Conservation (phyloP, 2,329 filamentous ascomycete species). For the Aspergillus ibericus region DNA sequence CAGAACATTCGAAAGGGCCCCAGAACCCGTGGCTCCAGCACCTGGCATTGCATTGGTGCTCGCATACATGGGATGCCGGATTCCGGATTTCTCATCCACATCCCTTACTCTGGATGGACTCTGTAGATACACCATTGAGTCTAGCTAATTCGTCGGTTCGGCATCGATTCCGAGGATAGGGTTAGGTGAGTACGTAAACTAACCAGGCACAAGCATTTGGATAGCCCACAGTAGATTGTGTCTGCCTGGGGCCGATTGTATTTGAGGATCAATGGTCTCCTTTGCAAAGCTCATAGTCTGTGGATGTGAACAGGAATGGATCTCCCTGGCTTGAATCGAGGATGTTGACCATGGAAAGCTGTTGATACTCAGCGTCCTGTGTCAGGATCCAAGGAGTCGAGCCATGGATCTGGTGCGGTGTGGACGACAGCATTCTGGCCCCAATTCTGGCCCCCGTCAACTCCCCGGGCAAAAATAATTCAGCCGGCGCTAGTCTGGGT, state of each 20-base stretch:
- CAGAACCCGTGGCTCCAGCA: not conserved
- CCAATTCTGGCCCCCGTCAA: slow-evolving; percentile 3
- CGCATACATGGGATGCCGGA: not conserved
- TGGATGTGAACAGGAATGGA: not conserved
- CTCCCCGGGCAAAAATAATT: not conserved
- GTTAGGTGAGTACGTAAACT: not conserved
- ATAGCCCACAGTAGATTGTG: not conserved
- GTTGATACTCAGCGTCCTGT: not conserved
- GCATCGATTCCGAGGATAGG: not conserved
- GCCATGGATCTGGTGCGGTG: not conserved
- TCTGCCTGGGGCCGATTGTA: not conserved
- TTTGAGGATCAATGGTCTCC: not conserved
- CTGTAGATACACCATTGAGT: not conserved
- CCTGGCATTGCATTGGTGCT: not conserved
- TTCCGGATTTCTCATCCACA: not conserved
- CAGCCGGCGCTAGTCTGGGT: not conserved
- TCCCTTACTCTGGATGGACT: not conserved
- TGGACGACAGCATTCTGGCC: not conserved
- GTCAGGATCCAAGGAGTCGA: not conserved
- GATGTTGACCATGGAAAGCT: not conserved
- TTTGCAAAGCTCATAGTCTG: not conserved
- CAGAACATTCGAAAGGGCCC: not conserved
- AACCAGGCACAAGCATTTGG: not conserved
- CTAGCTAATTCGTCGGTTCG: not conserved
- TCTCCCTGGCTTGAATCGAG: not conserved